These are phyloP conservation scores for Pyrenophora tritici-repentis DNA, from an alignment of 2,329 filamentous ascomycete species.

Conservation along the genomic window DNA sequence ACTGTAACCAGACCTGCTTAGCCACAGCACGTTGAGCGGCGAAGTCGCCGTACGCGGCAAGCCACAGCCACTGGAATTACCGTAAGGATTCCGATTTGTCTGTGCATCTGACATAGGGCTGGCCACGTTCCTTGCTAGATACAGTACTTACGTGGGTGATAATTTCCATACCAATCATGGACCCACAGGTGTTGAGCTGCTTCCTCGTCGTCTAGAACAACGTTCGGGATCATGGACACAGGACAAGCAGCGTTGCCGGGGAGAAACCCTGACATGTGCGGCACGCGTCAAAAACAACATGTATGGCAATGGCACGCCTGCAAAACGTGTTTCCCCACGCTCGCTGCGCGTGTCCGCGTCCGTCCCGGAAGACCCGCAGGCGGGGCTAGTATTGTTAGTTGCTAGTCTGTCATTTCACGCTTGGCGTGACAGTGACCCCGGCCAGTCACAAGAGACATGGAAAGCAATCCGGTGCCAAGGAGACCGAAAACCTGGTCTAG, in stretches of 20 bases:
- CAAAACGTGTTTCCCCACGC: conserved; percentile 44
- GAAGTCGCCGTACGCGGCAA: conserved; percentile 27
- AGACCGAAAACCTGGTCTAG: conserved; percentile 19
- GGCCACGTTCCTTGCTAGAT: too few relatives aligned
- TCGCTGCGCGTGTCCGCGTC: conserved; percentile 35
- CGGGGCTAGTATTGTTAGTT: conserved; percentile 24
- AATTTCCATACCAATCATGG: conserved; percentile 10
- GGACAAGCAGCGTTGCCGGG: conserved; percentile 15
- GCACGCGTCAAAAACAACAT: conserved; percentile 21
- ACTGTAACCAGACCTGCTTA: conserved; percentile 16
- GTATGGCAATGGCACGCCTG: conserved; percentile 26
- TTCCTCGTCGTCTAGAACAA: conserved; percentile 7
- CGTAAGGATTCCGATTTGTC: conserved; percentile 29
- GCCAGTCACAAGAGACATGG: conserved; percentile 14
- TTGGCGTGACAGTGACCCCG: conserved; percentile 18
- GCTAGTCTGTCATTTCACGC: conserved; percentile 23
- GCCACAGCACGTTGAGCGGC: conserved; percentile 22
- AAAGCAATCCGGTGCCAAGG: conserved; percentile 15
- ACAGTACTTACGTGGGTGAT: not conserved
- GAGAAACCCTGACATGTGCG: conserved; percentile 19
- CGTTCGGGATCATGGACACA: conserved; percentile 15
- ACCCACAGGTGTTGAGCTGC: conserved; percentile 8
- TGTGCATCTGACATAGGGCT: conserved; percentile 3
- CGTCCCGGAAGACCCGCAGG: conserved; percentile 33
- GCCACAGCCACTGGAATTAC: conserved; percentile 23